phyloP scores from a whole-genome alignment of 306 rosid genomes.

The Castanea crenata region DNA sequence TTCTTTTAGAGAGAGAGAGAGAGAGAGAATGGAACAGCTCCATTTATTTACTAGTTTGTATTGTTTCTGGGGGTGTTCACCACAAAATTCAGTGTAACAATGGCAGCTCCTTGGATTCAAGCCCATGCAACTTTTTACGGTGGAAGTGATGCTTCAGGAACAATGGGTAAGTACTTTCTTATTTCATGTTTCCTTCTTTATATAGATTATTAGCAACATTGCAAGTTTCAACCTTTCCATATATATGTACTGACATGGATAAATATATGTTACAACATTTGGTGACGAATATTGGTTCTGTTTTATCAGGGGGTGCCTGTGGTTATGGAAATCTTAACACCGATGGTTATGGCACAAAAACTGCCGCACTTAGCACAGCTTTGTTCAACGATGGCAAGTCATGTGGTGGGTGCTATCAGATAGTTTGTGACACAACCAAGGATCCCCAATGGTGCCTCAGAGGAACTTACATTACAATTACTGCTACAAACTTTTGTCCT shows the following conservation, averaged over 20 bases:
- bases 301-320: conserved; percentile 59
- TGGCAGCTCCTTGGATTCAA: conserved; percentile 34
- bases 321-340: conserved; percentile 58
- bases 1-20: neutral
- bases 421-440: conserved; percentile 43
- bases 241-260: too few species aligned
- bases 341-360: conserved; percentile 55
- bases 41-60: neutral
- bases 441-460: conserved; percentile 60
- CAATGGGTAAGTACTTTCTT: conserved; percentile 47
- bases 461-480: conserved; percentile 50
- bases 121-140: conserved; percentile 71
- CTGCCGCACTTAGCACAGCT: conserved; percentile 66
- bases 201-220: neutral
- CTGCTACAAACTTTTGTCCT: conserved; percentile 77
- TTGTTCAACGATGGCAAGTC: conserved; percentile 57
- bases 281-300: neutral
- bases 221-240: too few species aligned
- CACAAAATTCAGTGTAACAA: conserved; percentile 27
- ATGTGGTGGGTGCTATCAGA: conserved; percentile 70
- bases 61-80: conserved; percentile 28
- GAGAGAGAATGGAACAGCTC: conserved; percentile 33
- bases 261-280: neutral
- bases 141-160: conserved; percentile 70
- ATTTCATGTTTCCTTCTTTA: neutral